phyloP scores from a whole-genome alignment of 768 basidiomycete species.

The Boletus rubropictus region DNA sequence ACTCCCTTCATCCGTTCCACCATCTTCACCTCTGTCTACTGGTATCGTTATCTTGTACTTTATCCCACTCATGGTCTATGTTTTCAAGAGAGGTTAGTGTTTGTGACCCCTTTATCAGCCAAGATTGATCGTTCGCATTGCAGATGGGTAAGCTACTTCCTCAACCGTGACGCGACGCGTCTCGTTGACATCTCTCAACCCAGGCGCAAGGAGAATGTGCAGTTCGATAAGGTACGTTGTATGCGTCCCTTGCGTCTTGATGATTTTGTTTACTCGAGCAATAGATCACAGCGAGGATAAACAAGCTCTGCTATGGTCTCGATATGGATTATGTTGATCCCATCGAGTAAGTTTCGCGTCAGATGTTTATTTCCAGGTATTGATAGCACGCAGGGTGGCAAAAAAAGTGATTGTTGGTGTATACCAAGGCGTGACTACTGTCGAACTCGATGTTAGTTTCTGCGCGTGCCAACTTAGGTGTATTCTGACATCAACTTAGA shows the following conservation, averaged over 20 bases:
- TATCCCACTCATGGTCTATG: conserved; percentile 39
- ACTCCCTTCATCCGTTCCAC: conserved; percentile 17
- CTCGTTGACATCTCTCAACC: conserved; percentile 5
- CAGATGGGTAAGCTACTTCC: conserved; percentile 42
- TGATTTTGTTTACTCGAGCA: conserved; percentile 13
- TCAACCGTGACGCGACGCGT: conserved; percentile 22
- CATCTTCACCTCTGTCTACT: conserved; percentile 16
- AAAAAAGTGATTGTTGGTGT: conserved; percentile 93
- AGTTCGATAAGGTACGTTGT: conserved; percentile 79
- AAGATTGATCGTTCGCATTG: conserved; percentile 7
- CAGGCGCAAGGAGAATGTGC: conserved; percentile 85
- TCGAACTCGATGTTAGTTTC: conserved; percentile 84
- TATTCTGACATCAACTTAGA: conserved; percentile 41
- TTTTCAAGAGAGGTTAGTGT: conserved; percentile 52
- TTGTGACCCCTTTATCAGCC: neutral
- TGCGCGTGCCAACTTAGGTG: neutral
- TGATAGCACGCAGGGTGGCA: conserved; percentile 51
- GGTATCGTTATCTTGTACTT: conserved; percentile 1
- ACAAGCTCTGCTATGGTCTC: conserved; percentile 93
- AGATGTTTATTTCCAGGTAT: neutral
- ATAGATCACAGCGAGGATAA: conserved; percentile 81
- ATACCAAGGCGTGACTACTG: conserved; percentile 93
- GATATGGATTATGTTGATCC: conserved; percentile 90
- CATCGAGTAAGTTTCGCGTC: conserved; percentile 55
- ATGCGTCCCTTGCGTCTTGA: conserved; percentile 6